Evolutionary conservation across 305 asterid genomes (phyloP).

Genomic region (Plantago lanceolata): DNA sequence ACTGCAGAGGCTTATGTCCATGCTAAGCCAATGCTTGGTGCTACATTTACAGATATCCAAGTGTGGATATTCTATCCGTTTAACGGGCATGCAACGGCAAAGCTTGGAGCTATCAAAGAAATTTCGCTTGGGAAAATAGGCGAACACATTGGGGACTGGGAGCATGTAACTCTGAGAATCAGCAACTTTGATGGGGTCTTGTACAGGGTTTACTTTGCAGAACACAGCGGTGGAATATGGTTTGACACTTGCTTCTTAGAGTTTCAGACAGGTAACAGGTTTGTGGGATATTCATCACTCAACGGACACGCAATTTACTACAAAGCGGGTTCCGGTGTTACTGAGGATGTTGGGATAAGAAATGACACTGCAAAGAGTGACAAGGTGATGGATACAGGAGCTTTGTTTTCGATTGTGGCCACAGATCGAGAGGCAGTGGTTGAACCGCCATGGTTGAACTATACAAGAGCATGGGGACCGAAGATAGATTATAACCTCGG

Average conservation of each 20-base stretch:
- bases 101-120: constrained; percentile 40
- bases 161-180: constrained; percentile 72
- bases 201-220: constrained; percentile 45
- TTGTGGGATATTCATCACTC: constrained; percentile 44
- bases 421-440: constrained; percentile 44
- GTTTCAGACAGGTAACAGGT: constrained; percentile 37
- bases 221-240: constrained; percentile 70
- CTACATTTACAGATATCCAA: constrained; percentile 62
- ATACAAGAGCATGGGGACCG: constrained; percentile 71
- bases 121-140: constrained; percentile 68
- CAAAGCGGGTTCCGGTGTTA: constrained; percentile 44
- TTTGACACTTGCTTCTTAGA: constrained; percentile 47
- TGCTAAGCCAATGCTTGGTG: constrained; percentile 65
- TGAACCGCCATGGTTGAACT: constrained; percentile 78
- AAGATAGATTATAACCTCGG: constrained; percentile 34
- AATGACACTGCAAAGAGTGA: constrained; percentile 58
- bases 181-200: constrained; percentile 74
- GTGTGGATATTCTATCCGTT: constrained; percentile 78
- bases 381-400: constrained; percentile 47
- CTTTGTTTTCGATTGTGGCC: constrained; percentile 40
- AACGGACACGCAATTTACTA: constrained; percentile 58
- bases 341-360: constrained; percentile 51
- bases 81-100: constrained; percentile 67
- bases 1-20: constrained; percentile 64
- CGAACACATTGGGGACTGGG: constrained; percentile 93